phyloP scores from a whole-genome alignment of 1,284 basidiomycete species.

The Heterobasidion occidentale region DNA sequence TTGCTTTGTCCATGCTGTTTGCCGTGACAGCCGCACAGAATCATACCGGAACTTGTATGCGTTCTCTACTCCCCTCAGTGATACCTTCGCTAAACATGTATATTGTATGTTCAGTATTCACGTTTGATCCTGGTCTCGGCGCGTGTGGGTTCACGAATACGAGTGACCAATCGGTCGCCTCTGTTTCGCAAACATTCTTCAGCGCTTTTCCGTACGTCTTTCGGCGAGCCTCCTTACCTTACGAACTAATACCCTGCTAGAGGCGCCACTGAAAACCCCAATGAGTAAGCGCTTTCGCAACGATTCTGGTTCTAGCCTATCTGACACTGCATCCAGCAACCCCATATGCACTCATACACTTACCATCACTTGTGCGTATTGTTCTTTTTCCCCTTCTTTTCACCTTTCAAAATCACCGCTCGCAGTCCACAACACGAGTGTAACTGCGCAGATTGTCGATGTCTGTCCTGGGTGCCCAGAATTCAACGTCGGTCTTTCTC shows the following conservation, averaged over 20 bases:
- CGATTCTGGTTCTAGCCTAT: background rate
- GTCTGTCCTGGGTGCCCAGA: slow-evolving; percentile 11
- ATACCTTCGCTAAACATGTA: slow-evolving; percentile 9
- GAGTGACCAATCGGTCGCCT: slow-evolving; percentile 29
- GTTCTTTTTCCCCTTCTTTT: background rate
- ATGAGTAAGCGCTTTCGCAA: slow-evolving; percentile 9
- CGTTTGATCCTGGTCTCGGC: slow-evolving; percentile 30
- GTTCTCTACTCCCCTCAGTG: background rate
- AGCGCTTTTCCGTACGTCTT: slow-evolving; percentile 29
- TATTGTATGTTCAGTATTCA: slow-evolving; percentile 21
- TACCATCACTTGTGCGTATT: slow-evolving; percentile 17
- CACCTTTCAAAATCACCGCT: background rate
- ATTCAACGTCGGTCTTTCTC: slow-evolving; percentile 16
- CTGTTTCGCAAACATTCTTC: slow-evolving; percentile 29
- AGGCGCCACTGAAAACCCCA: slow-evolving; percentile 13
- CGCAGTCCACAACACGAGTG: slow-evolving; percentile 13
- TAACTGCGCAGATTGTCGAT: slow-evolving; percentile 19
- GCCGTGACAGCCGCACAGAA: background rate
- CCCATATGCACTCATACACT: slow-evolving; percentile 23
- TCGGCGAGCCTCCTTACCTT: background rate
- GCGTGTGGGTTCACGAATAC: slow-evolving; percentile 36
- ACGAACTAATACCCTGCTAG: background rate
- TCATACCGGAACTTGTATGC: slow-evolving; percentile 4
- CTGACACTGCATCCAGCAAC: slow-evolving; percentile 14
- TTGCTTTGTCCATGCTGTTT: background rate